Percentiles rank a stretch among this genome's conserved stretches.
phyloP scores from a whole-genome alignment of 78 protist genomes.

The Bodo saltans region DNA sequence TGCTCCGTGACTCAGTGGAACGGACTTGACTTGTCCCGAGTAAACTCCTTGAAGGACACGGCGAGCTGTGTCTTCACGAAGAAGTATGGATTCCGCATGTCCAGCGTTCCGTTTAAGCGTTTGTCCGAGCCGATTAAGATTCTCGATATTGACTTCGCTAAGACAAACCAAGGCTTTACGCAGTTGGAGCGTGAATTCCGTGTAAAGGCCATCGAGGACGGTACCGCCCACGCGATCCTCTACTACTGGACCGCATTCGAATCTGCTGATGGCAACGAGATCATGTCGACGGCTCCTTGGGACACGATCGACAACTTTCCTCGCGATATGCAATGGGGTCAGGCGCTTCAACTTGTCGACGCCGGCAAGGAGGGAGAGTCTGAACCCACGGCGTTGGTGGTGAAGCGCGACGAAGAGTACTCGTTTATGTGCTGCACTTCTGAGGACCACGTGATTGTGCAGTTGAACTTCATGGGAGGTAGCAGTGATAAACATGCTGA shows the following conservation, averaged over 20 bases:
- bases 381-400: too few species aligned
- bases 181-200: neutral
- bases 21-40: conserved; percentile 5
- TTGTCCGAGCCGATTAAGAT: neutral
- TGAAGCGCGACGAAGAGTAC: too few species aligned
- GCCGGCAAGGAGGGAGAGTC: too few species aligned
- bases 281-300: conserved; percentile 24
- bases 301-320: conserved; percentile 32
- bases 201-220: neutral
- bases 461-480: too few species aligned
- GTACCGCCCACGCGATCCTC: conserved; percentile 23
- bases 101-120: neutral
- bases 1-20: conserved; percentile 29
- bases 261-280: neutral
- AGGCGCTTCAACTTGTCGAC: conserved; percentile 28
- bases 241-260: conserved; percentile 25
- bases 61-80: conserved; percentile 33
- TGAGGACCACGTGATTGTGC: too few species aligned
- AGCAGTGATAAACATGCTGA: too few species aligned
- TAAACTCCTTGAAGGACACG: conserved; percentile 37
- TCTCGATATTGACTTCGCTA: neutral
- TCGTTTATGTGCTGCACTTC: too few species aligned
- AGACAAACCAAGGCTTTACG: neutral
- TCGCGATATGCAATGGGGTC: conserved; percentile 51
- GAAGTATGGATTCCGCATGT: conserved; percentile 40